phyloP scores from a whole-genome alignment of 495 filamentous ascomycete species.

The Lasiosphaeria miniovina region DNA sequence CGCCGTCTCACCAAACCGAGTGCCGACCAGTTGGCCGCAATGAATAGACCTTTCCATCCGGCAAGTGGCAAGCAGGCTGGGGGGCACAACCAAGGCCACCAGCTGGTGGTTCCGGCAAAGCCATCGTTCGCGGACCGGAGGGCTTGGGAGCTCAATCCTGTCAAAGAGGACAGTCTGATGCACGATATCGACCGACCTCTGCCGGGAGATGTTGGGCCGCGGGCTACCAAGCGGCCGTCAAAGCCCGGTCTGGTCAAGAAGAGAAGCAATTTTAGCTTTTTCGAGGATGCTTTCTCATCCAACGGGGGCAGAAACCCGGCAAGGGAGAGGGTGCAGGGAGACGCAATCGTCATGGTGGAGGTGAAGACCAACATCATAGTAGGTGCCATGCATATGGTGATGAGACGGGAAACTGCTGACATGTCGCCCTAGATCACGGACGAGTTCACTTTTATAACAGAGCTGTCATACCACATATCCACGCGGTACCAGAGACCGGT shows the following conservation, averaged over 20 bases:
- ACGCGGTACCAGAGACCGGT: slow-evolving; percentile 70
- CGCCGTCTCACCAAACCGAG: not conserved
- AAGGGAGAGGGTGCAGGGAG: slow-evolving; percentile 56
- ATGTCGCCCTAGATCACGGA: slow-evolving; percentile 54
- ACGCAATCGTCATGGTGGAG: slow-evolving; percentile 75
- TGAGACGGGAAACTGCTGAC: not conserved
- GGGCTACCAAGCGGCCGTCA: slow-evolving; percentile 19
- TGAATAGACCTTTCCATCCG: slow-evolving; percentile 4
- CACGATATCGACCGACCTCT: slow-evolving; percentile 36
- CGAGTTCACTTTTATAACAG: slow-evolving; percentile 66
- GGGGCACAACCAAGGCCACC: slow-evolving; percentile 1
- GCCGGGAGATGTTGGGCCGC: slow-evolving; percentile 33
- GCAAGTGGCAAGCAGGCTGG: not conserved
- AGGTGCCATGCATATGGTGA: slow-evolving; percentile 25
- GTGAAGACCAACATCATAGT: slow-evolving; percentile 82
- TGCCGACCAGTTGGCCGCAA: not conserved
- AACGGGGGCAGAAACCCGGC: slow-evolving; percentile 38
- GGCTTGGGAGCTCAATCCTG: slow-evolving; percentile 34
- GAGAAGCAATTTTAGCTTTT: slow-evolving; percentile 42
- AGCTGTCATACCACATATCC: slow-evolving; percentile 66
- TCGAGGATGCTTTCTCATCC: slow-evolving; percentile 46
- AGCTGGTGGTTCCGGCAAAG: slow-evolving; percentile 1
- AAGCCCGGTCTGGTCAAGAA: slow-evolving; percentile 37
- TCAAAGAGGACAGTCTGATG: slow-evolving; percentile 36
- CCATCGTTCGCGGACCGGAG: slow-evolving; percentile 43